Evolutionary conservation across 768 basidiomycete species (phyloP).

Genomic region (Pleurotus salmoneostramineus): DNA sequence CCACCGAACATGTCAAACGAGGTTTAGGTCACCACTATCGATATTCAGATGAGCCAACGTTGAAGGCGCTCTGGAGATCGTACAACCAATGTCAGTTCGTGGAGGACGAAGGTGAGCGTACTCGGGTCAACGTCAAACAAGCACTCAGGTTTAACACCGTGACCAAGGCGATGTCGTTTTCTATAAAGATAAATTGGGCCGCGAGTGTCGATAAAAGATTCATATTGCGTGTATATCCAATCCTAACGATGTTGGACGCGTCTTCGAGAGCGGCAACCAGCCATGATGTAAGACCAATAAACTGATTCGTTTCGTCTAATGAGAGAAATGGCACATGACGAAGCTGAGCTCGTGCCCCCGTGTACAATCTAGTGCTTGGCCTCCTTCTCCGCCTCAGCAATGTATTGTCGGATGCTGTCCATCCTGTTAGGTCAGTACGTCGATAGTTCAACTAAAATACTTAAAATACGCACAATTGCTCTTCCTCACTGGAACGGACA

Average conservation of each 20-base stretch:
- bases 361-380: constrained; percentile 44
- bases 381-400: constrained; percentile 77
- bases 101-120: constrained; percentile 55
- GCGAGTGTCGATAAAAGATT: too few species aligned
- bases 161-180: too few species aligned
- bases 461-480: constrained; percentile 63
- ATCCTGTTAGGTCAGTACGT: constrained; percentile 40
- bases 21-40: constrained; percentile 51
- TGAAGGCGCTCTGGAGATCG: constrained; percentile 47
- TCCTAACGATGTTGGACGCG: too few species aligned
- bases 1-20: constrained; percentile 43
- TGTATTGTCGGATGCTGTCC: constrained; percentile 74
- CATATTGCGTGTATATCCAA: too few species aligned
- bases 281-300: too few species aligned
- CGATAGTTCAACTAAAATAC: constrained; percentile 21
- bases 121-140: too few species aligned
- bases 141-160: too few species aligned
- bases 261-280: too few species aligned
- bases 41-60: constrained; percentile 33
- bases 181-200: too few species aligned
- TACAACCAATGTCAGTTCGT: constrained; percentile 59
- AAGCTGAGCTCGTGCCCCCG: too few species aligned
- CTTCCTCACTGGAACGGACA: constrained; percentile 65
- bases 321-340: too few species aligned
- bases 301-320: too few species aligned